Base-by-base conservation (phyloP, 768 basidiomycete species). In the Lactifluus subvellereus region DNA sequence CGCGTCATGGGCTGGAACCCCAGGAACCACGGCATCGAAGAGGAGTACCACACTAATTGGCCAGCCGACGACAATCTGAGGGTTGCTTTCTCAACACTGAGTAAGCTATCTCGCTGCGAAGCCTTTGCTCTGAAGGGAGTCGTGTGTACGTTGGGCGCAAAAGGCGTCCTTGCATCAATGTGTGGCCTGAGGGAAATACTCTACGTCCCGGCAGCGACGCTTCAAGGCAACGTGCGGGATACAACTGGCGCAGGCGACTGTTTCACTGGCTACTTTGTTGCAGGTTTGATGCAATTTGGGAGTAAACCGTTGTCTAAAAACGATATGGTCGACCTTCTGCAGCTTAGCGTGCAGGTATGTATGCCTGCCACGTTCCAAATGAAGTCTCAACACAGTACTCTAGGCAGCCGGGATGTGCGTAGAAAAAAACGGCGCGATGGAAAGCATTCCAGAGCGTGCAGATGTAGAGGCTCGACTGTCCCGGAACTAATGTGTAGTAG, bases 191-290 rank as follows among this genome's bases (percentile, higher is more conserved):
- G 45, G 33, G 73, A 80, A 38, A 54, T 61, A 11, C 18, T 73
- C 20, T 74, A 77, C 61, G 64, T 82, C n/a, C 82, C 81, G 1
- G 83, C 83, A 5, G 78, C 78, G 2, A 71, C 70, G 50, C 70
- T 85, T 14, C 62, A 74, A 40, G 79, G 76, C 4, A 66, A 70
- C 16, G 66, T 72, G 35, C 51, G 59, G 40, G 84, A 86, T 68
- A 85, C 84, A 3, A 86, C 85, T 0, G 85, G 85, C 10, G 85
- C 85, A 1, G 85, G 85, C 0, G 85, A 86, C 66, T 84, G 83
- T 62, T 85, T 85, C 69, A 78, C 83, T 0, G 85, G 85, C 13
- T 86, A 83, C 66, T 77, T 85, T 65, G 80, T 84, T 14, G 74
- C 77, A 13, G 82, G 80, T 0, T 72, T 86, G 45, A 84, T 85